phyloP scores from a whole-genome alignment of 2,329 filamentous ascomycete genomes.

The Chrysoporthe deuterocubensis region DNA sequence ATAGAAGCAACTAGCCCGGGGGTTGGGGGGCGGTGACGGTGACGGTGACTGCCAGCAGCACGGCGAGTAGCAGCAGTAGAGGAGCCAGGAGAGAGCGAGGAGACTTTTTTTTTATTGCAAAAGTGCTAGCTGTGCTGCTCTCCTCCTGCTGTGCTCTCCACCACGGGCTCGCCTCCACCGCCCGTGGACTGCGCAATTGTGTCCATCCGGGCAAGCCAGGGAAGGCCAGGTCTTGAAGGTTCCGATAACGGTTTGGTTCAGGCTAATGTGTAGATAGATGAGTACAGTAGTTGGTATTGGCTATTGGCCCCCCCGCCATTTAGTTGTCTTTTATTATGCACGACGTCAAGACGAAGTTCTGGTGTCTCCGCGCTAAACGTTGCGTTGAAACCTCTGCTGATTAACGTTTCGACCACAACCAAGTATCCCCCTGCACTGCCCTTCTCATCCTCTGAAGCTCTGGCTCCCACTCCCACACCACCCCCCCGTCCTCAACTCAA shows the following conservation, averaged over 20 bases:
- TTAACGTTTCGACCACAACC: slow-evolving; percentile 14
- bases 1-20: background rate
- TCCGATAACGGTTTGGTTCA: slow-evolving; percentile 11
- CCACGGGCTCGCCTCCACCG: background rate
- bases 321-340: slow-evolving; percentile 1
- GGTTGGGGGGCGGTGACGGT: background rate
- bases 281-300: background rate
- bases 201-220: background rate
- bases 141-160: background rate
- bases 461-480: background rate
- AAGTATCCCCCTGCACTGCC: slow-evolving; percentile 5
- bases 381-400: slow-evolving; percentile 14
- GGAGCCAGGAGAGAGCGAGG: background rate
- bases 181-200: background rate
- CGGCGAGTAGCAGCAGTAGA: no score
- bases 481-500: background rate
- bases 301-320: background rate
- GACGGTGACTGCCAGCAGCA: background rate
- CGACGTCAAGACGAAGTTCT: slow-evolving; percentile 1
- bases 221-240: background rate
- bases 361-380: slow-evolving; percentile 12
- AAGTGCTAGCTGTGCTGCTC: background rate
- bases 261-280: slow-evolving; percentile 1
- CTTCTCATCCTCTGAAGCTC: slow-evolving; percentile 4
- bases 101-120: background rate